phyloP scores from a whole-genome alignment of 1,284 basidiomycete species.

The Boletus hoseneyae region DNA sequence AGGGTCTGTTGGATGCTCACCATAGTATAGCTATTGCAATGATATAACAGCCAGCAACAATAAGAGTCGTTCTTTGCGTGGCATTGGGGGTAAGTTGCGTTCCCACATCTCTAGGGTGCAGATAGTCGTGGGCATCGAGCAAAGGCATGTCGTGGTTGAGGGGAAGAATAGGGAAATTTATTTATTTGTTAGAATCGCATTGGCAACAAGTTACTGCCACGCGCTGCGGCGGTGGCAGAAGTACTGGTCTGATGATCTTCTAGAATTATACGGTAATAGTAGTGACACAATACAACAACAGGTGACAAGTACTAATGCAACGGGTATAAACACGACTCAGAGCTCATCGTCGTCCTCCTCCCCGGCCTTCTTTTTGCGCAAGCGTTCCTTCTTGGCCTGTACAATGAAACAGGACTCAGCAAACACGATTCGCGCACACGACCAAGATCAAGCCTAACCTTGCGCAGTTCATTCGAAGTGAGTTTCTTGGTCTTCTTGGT shows the following conservation, averaged over 20 bases:
- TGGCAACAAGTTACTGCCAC: too few species aligned
- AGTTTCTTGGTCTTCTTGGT: slow-evolving; percentile 83
- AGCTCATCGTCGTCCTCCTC: slow-evolving; percentile 72
- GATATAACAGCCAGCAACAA: slow-evolving; percentile 73
- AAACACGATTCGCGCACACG: slow-evolving; percentile 15
- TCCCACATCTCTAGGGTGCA: slow-evolving; percentile 37
- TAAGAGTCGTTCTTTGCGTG: slow-evolving; percentile 74
- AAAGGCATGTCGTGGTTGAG: slow-evolving; percentile 32
- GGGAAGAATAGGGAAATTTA: too few species aligned
- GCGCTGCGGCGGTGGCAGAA: not conserved
- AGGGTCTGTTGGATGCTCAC: slow-evolving; percentile 39
- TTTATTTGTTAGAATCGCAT: not conserved
- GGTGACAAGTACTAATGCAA: slow-evolving; percentile 17
- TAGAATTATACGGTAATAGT: not conserved
- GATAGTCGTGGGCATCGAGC: slow-evolving; percentile 16
- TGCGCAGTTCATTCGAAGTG: slow-evolving; percentile 77
- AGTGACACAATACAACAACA: slow-evolving; percentile 16
- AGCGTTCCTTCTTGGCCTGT: slow-evolving; percentile 88
- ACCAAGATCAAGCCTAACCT: slow-evolving; percentile 35
- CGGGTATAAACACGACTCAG: slow-evolving; percentile 30
- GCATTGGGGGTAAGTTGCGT: slow-evolving; percentile 56
- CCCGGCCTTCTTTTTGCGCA: slow-evolving; percentile 73
- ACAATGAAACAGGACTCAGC: slow-evolving; percentile 11
- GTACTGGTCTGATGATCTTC: too few species aligned
- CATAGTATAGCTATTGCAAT: slow-evolving; percentile 72